These are phyloP conservation scores for Daldinia bambusicola DNA, from an alignment of 495 filamentous ascomycete genomes.

Conservation along the genomic window DNA sequence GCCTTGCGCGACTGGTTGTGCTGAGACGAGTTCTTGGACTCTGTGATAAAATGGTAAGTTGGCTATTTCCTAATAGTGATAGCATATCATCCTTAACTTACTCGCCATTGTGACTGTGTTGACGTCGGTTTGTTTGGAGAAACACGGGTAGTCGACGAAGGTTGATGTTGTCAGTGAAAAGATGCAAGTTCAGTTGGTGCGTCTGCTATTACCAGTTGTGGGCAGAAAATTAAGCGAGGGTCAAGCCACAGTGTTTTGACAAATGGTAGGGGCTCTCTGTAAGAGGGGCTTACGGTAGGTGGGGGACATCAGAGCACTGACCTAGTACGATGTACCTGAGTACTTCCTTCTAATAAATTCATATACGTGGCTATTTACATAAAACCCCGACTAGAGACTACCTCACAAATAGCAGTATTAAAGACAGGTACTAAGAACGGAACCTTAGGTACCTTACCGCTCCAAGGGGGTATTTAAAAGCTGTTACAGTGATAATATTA, in stretches of 20 bases:
- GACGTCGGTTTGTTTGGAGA: slow-evolving; percentile 43
- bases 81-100: slow-evolving; percentile 45
- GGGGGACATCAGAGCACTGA: too few species aligned
- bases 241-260: slow-evolving; percentile 26
- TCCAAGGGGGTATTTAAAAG: too few species aligned
- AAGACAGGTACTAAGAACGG: too few species aligned
- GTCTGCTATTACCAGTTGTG: slow-evolving; percentile 47
- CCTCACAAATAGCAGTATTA: neutral
- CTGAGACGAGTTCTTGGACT: slow-evolving; percentile 99
- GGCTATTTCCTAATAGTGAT: neutral
- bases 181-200: slow-evolving; percentile 40
- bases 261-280: neutral
- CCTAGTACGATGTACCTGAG: neutral
- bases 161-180: slow-evolving; percentile 43
- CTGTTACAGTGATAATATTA: neutral
- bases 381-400: neutral
- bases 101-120: slow-evolving; percentile 62
- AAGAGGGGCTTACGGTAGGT: slow-evolving; percentile 1
- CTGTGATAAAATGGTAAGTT: slow-evolving; percentile 55
- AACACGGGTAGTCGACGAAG: slow-evolving; percentile 36
- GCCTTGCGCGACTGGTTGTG: slow-evolving; percentile 97
- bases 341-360: neutral
- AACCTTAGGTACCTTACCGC: neutral
- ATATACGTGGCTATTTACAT: neutral
- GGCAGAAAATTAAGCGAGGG: slow-evolving; percentile 51